Conservation (phyloP, 176 grass and related monocot genomes). For the Hordeum vulgare region DNA sequence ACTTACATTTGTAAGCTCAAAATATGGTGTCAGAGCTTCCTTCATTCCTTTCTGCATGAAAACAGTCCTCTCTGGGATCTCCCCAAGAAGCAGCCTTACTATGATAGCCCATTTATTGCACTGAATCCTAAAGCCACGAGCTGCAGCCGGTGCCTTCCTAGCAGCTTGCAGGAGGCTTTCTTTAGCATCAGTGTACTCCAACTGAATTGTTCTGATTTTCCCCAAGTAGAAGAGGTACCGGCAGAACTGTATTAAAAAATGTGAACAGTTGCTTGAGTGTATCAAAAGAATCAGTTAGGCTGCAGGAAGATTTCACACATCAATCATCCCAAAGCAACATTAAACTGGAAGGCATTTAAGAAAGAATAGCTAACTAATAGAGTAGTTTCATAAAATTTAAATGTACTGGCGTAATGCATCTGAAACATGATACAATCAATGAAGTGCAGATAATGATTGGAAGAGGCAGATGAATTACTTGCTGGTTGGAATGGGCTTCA, state of each 20-base stretch:
- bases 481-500: conserved; percentile 93
- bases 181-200: conserved; percentile 90
- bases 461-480: conserved; percentile 39
- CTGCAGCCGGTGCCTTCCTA: conserved; percentile 58
- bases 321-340: background rate
- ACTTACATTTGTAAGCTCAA: conserved; percentile 84
- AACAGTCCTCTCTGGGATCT: conserved; percentile 78
- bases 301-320: background rate
- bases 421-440: background rate
- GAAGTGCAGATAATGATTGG: background rate
- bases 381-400: background rate
- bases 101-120: conserved; percentile 87
- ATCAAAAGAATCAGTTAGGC: background rate
- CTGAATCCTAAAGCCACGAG: conserved; percentile 64
- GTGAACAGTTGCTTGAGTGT: background rate
- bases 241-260: conserved; percentile 56
- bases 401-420: background rate
- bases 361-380: background rate
- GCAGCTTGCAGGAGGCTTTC: conserved; percentile 91
- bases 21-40: conserved; percentile 61
- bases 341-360: background rate
- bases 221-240: conserved; percentile 80
- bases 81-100: conserved; percentile 63
- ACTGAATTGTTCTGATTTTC: conserved; percentile 90
- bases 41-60: conserved; percentile 98